phyloP scores from a whole-genome alignment of 2,329 filamentous ascomycete species.

The Xylariaceae sp. region DNA sequence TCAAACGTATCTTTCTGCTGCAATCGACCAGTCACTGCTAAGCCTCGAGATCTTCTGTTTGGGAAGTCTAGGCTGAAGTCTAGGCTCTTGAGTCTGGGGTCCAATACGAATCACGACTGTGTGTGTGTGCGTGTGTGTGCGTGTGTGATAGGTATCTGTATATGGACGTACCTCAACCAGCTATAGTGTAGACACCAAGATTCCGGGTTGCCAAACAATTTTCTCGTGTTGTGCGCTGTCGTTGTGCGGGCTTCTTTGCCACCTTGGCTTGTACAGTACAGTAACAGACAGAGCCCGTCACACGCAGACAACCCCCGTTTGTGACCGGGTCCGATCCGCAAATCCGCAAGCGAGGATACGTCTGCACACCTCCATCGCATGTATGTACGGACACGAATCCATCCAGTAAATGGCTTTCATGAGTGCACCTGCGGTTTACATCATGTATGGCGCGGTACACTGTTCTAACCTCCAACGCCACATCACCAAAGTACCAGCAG shows the following conservation, averaged over 20 bases:
- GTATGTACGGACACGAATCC: too few relatives aligned
- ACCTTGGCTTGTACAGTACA: slow-evolving; percentile 7
- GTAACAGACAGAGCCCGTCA: slow-evolving; percentile 2
- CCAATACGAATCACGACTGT: neutral
- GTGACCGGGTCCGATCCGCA: slow-evolving; percentile 1
- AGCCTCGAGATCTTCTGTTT: neutral
- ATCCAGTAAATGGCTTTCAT: too few relatives aligned
- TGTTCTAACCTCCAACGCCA: too few relatives aligned
- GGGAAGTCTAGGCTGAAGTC: neutral
- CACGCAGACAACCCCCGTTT: slow-evolving; percentile 1
- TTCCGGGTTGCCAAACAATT: neutral
- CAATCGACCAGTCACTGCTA: slow-evolving; percentile 9
- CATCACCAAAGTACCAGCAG: neutral
- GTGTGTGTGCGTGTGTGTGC: neutral
- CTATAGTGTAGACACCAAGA: too few relatives aligned
- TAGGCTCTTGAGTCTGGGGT: neutral
- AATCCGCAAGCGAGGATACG: neutral
- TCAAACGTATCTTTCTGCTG: slow-evolving; percentile 1
- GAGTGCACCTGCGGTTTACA: too few relatives aligned
- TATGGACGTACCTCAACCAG: too few relatives aligned
- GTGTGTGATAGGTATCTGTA: too few relatives aligned
- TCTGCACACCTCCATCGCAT: neutral
- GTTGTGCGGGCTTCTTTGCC: neutral
- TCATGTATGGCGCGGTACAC: too few relatives aligned
- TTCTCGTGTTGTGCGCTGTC: neutral